These are phyloP conservation scores for Hypoxylon fuscum DNA, from an alignment of 495 filamentous ascomycete species.

Conservation along the genomic window DNA sequence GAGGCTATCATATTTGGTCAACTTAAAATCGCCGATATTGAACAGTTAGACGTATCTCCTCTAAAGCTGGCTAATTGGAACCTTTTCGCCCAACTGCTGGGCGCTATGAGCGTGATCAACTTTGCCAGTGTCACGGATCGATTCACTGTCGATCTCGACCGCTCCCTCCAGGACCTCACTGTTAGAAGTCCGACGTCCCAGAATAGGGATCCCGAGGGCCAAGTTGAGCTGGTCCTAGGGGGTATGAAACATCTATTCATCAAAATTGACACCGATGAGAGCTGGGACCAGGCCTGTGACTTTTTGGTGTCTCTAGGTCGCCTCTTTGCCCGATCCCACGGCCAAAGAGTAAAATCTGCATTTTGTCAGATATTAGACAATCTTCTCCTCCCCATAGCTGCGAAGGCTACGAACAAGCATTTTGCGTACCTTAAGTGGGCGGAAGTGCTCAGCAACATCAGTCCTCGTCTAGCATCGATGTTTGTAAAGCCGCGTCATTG, in stretches of 20 bases:
- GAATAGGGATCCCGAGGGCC: conserved; percentile 75
- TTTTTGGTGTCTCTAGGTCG: conserved; percentile 83
- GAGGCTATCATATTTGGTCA: conserved; percentile 96
- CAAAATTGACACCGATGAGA: conserved; percentile 72
- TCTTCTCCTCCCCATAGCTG: conserved; percentile 87
- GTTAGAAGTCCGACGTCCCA: conserved; percentile 65
- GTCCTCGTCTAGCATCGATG: conserved; percentile 79
- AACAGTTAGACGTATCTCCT: conserved; percentile 78
- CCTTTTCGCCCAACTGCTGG: conserved; percentile 88
- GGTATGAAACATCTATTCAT: conserved; percentile 91
- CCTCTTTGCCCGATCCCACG: conserved; percentile 84
- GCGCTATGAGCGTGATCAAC: conserved; percentile 92
- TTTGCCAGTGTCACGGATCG: conserved; percentile 83
- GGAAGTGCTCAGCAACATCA: conserved; percentile 79
- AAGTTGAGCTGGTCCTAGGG: conserved; percentile 82
- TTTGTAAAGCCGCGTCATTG: conserved; percentile 91
- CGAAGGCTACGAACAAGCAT: conserved; percentile 73
- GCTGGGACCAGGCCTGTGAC: conserved; percentile 87
- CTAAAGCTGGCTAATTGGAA: conserved; percentile 93
- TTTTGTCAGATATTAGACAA: conserved; percentile 92
- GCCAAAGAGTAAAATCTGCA: conserved; percentile 86
- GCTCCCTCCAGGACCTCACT: conserved; percentile 73
- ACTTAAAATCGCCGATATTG: conserved; percentile 84
- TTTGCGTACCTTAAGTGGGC: conserved; percentile 83
- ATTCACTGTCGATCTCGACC: conserved; percentile 82